Evolutionary conservation across 78 protist species (phyloP).

Genomic region (Isochrysis galbana): DNA sequence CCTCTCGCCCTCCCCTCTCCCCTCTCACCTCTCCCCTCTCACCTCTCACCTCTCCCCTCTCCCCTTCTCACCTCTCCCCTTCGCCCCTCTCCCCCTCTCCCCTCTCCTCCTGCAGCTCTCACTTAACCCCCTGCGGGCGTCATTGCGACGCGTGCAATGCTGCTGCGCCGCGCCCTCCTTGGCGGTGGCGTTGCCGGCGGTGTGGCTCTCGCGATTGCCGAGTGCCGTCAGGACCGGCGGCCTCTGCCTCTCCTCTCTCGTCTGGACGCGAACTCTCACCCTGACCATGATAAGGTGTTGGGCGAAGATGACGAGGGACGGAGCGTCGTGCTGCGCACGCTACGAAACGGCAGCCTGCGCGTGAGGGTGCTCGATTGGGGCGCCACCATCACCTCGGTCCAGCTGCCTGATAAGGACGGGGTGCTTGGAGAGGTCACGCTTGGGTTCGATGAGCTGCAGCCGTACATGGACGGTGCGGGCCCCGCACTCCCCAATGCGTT

Average conservation of each 20-base stretch:
- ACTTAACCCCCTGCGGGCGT: no score
- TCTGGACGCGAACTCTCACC: background rate
- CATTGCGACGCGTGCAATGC: no score
- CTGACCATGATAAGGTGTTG: background rate
- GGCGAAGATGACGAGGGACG: background rate
- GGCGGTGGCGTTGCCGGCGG: no score
- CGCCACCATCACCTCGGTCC: background rate
- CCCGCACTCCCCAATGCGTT: background rate
- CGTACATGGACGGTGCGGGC: background rate
- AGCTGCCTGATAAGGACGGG: background rate
- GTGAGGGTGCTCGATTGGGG: background rate
- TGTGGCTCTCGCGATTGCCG: no score
- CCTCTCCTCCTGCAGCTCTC: no score
- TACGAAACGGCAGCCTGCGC: background rate
- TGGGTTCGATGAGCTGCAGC: background rate
- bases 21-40: no score
- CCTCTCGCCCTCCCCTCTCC: no score
- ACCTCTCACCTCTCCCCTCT: no score
- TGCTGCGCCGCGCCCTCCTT: no score
- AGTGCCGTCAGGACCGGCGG: background rate
- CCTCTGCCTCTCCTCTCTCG: background rate
- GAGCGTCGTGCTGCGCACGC: background rate
- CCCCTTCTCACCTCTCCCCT: no score
- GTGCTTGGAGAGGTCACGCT: background rate
- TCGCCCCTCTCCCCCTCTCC: no score